These are phyloP conservation scores for Fraxinus dipetala DNA, from an alignment of 305 asterid genomes.

Conservation along the genomic window DNA sequence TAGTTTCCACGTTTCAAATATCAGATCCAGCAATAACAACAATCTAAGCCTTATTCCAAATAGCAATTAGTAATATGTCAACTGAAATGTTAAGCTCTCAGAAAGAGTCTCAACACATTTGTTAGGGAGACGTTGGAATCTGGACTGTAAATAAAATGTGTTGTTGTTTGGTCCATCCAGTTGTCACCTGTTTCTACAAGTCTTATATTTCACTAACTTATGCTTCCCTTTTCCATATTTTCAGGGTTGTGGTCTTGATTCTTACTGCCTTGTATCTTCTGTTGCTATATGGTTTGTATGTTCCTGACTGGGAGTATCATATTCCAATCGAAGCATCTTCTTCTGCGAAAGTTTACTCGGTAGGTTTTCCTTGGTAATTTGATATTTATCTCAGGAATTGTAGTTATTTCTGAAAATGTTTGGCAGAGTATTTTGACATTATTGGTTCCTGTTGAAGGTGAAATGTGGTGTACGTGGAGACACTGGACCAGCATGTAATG, in stretches of 20 bases:
- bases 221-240: slow-evolving; percentile 6
- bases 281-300: slow-evolving; percentile 53
- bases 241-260: slow-evolving; percentile 47
- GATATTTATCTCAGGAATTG: not conserved
- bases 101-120: not conserved
- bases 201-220: slow-evolving; percentile 10
- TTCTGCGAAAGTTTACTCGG: slow-evolving; percentile 32
- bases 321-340: slow-evolving; percentile 42
- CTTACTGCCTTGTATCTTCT: slow-evolving; percentile 47
- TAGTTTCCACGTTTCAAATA: not conserved
- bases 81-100: not conserved
- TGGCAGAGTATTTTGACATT: slow-evolving; percentile 7
- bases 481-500: slow-evolving; percentile 75
- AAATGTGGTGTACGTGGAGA: slow-evolving; percentile 60
- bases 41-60: not conserved
- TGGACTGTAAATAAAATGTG: not conserved
- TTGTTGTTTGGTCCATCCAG: not conserved
- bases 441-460: slow-evolving; percentile 40
- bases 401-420: not conserved
- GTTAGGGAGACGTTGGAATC: not conserved
- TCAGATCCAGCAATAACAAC: not conserved
- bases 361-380: slow-evolving; percentile 23
- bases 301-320: slow-evolving; percentile 64
- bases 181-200: not conserved
- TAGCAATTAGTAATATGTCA: not conserved